Evolutionary conservation across 176 grass and related monocot genomes (phyloP), one percentile per base, ranked within the genome.

Genomic region (Triticum timopheevii): DNA sequence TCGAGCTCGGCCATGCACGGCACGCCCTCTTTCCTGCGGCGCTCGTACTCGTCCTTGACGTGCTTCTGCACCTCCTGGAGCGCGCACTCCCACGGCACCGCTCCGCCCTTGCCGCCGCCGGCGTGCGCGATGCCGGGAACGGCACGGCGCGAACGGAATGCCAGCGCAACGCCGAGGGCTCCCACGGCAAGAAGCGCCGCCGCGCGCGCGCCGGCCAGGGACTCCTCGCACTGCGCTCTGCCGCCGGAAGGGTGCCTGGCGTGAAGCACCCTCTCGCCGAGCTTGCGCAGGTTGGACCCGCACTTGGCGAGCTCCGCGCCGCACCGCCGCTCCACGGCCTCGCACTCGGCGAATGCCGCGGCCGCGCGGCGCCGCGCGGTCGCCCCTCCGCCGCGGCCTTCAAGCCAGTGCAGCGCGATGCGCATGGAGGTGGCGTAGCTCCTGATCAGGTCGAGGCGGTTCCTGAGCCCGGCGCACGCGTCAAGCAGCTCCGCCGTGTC

Each of bases 1-100:
- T 95, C 91, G 49, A 98, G 68, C 87, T 98, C 96, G 4, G 87
- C 80, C 91, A 98, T 88, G 45, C 83, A 94, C 35, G 84, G 84
- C 4, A 88, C 22, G 61, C 91, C 88, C 4, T 81, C 78, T 80
- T 89, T 98, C 74, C 93, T 80, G 25, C 91, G 87, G 73, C 81
- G 91, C 10, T 98, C 96, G 63, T 89, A 95, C 86, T 86, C 93
- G 65, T 94, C 93, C 78, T 89, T 92, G 35, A 88, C 90, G 36
- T 83, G 91, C 86, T 36, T 93, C 50, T 92, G 91, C 88, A 94
- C 35, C 20, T 94, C 93, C 23, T 87, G 88, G 73, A 98, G 73
- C 50, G 90, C 77, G 76, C 84, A 73, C 73, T 88, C 86, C 96
- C 96, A 98, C 9, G 84, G 12, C 11, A 61, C 69, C 47, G n/a